Conservation (phyloP, 2,329 filamentous ascomycete genomes). For the Aspergillus tamarii region DNA sequence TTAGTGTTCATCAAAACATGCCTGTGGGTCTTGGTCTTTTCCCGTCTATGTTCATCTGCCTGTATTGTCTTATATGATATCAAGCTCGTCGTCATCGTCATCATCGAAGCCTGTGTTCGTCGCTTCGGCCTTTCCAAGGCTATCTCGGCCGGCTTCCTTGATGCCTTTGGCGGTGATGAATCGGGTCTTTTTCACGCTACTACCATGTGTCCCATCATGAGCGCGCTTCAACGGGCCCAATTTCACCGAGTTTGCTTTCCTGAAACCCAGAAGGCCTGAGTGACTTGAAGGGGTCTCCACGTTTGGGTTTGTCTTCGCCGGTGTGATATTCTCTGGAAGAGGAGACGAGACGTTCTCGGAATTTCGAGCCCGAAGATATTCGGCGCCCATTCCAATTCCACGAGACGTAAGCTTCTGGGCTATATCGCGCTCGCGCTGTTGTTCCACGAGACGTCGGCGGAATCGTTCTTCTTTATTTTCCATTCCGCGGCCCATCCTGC, state of each 20-base stretch:
- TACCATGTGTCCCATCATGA: conserved; percentile 37
- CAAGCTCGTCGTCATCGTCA: conserved; percentile 56
- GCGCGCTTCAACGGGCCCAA: conserved; percentile 46
- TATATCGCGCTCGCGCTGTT: conserved; percentile 50
- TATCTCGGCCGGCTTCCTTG: conserved; percentile 74
- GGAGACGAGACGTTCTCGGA: conserved; percentile 24
- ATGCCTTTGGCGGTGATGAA: conserved; percentile 80
- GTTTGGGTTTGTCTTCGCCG: background rate
- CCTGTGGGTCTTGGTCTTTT: background rate
- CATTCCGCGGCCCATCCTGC: conserved; percentile 42
- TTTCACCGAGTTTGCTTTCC: conserved; percentile 43
- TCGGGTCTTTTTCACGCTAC: conserved; percentile 67
- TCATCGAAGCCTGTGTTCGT: conserved; percentile 50
- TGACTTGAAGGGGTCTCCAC: conserved; percentile 17
- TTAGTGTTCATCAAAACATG: conserved; percentile 9
- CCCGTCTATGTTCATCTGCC: background rate
- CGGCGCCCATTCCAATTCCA: conserved; percentile 43
- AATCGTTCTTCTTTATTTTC: conserved; percentile 47
- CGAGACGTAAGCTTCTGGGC: conserved; percentile 43
- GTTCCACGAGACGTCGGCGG: conserved; percentile 46
- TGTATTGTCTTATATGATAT: conserved; percentile 44
- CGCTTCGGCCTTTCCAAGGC: conserved; percentile 59
- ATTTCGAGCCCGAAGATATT: conserved; percentile 47
- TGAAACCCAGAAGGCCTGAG: conserved; percentile 31
- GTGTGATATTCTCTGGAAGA: conserved; percentile 12